Evolutionary conservation across 2,329 filamentous ascomycete genomes (phyloP).

Genomic region (Fusarium sp.): DNA sequence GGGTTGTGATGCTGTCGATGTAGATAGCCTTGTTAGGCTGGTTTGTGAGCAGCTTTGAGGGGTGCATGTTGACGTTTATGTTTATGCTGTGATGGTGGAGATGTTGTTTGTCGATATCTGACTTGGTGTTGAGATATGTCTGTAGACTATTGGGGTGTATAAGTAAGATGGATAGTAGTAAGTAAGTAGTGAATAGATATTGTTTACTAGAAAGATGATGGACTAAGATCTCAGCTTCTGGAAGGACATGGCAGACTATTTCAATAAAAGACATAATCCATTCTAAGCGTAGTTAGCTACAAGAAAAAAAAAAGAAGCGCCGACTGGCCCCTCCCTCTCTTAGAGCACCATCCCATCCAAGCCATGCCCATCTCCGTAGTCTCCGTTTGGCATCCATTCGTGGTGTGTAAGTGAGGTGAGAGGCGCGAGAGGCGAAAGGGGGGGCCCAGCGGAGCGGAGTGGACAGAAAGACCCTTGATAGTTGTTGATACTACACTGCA

Average conservation of each 20-base stretch:
- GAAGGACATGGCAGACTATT: slow-evolving; percentile 31
- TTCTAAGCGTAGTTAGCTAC: slow-evolving; percentile 21
- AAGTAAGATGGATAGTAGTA: neutral
- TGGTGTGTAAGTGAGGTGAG: slow-evolving; percentile 32
- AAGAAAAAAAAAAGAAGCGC: slow-evolving; percentile 28
- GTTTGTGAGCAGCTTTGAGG: slow-evolving; percentile 43
- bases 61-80: slow-evolving; percentile 37
- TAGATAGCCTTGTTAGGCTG: slow-evolving; percentile 40
- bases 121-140: slow-evolving; percentile 8
- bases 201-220: slow-evolving; percentile 13
- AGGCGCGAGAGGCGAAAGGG: neutral
- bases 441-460: slow-evolving; percentile 3
- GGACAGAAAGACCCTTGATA: slow-evolving; percentile 10
- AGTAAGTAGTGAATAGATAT: neutral
- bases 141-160: neutral
- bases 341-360: slow-evolving; percentile 5
- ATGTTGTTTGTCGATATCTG: neutral
- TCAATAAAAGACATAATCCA: slow-evolving; percentile 30
- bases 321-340: slow-evolving; percentile 27
- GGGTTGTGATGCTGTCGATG: slow-evolving; percentile 48
- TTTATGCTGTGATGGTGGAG: slow-evolving; percentile 1
- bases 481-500: too few species aligned
- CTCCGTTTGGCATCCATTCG: slow-evolving; percentile 36
- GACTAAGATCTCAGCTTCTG: slow-evolving; percentile 21
- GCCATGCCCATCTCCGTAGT: slow-evolving; percentile 35